Evolutionary conservation across 2,329 filamentous ascomycete species (phyloP), one percentile per base, ranked within the genome.

Genomic region (Aureobasidium sp.): DNA sequence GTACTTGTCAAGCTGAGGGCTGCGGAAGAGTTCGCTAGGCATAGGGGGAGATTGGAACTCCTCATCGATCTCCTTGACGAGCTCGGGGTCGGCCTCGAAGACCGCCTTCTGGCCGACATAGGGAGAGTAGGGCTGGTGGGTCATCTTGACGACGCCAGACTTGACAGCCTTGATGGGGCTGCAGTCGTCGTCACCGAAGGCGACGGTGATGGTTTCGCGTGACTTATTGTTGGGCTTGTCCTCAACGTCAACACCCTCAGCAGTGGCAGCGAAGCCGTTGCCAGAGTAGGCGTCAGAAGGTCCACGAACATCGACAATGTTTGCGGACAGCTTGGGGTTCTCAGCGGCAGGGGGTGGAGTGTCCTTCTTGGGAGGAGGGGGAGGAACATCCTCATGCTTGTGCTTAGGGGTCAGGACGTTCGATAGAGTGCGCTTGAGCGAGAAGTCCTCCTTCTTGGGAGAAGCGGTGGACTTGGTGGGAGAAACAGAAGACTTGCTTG

Each of bases 301-400:
- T 27, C 20, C 22, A 8, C 31, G 5, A 3, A 58, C n/a, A 7
- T 58, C 25, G 14, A 20, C 29, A 31, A 58, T 58, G 55, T 22
- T 58, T 1, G 55, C 42, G 1, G 55, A 45, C n/a, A 37, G 12
- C 20, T 11, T 47, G 27, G 17, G 29, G 5, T 22, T 41, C 5
- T 55, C 37, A 4, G 5, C 14, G 11, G 2, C 15, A 15, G 52
- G 25, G 5, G 41, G 53, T 25, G 53, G 53, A 15, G 53, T 56
- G 27, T 56, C 53, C 53, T 56, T 56, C 27, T 56, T 37, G 5
- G 53, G 53, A 17, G 20, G 42, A n/a, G 42, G 25, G n/a, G 53
- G 42, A 27, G 42, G 55, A 2, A 44, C 17, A 8, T 58, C 20
- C 4, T 47, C 31, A 9, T 15, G 55, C 27, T 17, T 17, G 8